A percentile compares a stretch with the other conserved stretches of the same genome.
phyloP scores from a whole-genome alignment of 2,329 filamentous ascomycete genomes.

The Trematosphaeria pertusa region DNA sequence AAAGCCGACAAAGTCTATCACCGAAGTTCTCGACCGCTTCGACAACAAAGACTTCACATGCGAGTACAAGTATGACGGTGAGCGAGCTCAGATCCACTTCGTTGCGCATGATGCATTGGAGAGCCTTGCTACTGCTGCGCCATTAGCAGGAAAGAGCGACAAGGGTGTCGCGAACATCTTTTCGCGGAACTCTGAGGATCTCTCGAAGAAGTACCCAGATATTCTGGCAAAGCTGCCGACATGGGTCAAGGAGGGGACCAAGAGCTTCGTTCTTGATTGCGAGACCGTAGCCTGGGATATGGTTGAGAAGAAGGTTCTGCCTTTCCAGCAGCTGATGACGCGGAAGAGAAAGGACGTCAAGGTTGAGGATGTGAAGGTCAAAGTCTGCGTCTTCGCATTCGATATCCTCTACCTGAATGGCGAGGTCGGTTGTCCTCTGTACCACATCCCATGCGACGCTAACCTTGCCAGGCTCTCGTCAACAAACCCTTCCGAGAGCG shows the following conservation, averaged over 20 bases:
- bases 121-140: slow-evolving; percentile 65
- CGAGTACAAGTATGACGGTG: slow-evolving; percentile 98
- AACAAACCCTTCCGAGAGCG: slow-evolving; percentile 86
- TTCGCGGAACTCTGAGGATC: slow-evolving; percentile 94
- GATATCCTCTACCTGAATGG: slow-evolving; percentile 94
- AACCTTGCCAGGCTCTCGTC: slow-evolving; percentile 68
- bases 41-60: slow-evolving; percentile 96
- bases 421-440: slow-evolving; percentile 59
- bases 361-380: slow-evolving; percentile 91
- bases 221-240: slow-evolving; percentile 84
- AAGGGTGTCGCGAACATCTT: slow-evolving; percentile 90
- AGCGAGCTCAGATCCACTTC: slow-evolving; percentile 98
- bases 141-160: slow-evolving; percentile 69
- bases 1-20: slow-evolving; percentile 97
- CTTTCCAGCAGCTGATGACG: slow-evolving; percentile 98
- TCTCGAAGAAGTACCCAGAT: slow-evolving; percentile 98
- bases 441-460: slow-evolving; percentile 14
- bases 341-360: slow-evolving; percentile 98
- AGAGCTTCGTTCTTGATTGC: slow-evolving; percentile 97
- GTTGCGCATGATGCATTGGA: slow-evolving; percentile 80
- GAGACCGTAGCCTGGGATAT: slow-evolving; percentile 98
- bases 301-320: slow-evolving; percentile 91
- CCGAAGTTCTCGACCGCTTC: slow-evolving; percentile 95
- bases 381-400: slow-evolving; percentile 97
- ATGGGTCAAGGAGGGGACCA: slow-evolving; percentile 90